Conservation (phyloP, 2,329 filamentous ascomycete species). For the Sarocladium strictum region DNA sequence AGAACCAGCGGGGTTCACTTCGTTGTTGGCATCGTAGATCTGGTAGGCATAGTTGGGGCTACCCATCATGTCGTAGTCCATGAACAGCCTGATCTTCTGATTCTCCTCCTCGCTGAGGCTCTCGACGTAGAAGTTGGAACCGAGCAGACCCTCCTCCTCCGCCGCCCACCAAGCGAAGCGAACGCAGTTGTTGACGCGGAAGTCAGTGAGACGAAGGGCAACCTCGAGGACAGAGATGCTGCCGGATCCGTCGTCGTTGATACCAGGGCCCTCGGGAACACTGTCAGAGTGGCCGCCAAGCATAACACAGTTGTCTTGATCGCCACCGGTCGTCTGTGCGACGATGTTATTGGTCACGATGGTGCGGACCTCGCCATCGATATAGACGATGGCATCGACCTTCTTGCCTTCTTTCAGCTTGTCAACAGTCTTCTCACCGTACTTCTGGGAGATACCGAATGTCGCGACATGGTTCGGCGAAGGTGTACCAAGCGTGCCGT, state of each 20-base stretch:
- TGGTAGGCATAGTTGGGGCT: constrained; percentile 61
- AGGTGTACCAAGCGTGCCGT: constrained; percentile 63
- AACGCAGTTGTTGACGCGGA: constrained; percentile 57
- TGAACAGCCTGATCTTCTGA: constrained; percentile 56
- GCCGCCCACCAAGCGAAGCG: constrained; percentile 64
- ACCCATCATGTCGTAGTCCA: constrained; percentile 68
- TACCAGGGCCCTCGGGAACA: constrained; percentile 59
- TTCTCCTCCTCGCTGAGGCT: constrained; percentile 53
- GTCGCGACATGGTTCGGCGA: constrained; percentile 57
- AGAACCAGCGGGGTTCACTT: constrained; percentile 63
- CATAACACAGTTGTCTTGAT: constrained; percentile 59
- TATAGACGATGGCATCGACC: constrained; percentile 52
- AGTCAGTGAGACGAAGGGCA: constrained; percentile 51
- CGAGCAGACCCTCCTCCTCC: constrained; percentile 61
- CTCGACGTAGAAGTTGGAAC: constrained; percentile 55
- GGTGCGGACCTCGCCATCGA: constrained; percentile 49
- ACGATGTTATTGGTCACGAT: constrained; percentile 55
- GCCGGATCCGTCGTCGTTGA: constrained; percentile 74
- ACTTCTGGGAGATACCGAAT: constrained; percentile 56
- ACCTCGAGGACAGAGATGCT: constrained; percentile 57
- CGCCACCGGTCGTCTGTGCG: constrained; percentile 54
- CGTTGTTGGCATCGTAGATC: constrained; percentile 68
- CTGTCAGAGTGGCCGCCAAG: constrained; percentile 60
- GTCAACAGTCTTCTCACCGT: constrained; percentile 50
- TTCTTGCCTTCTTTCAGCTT: constrained; percentile 44